phyloP scores from a whole-genome alignment of 331 rosid species.

The Stylosanthes scabra region DNA sequence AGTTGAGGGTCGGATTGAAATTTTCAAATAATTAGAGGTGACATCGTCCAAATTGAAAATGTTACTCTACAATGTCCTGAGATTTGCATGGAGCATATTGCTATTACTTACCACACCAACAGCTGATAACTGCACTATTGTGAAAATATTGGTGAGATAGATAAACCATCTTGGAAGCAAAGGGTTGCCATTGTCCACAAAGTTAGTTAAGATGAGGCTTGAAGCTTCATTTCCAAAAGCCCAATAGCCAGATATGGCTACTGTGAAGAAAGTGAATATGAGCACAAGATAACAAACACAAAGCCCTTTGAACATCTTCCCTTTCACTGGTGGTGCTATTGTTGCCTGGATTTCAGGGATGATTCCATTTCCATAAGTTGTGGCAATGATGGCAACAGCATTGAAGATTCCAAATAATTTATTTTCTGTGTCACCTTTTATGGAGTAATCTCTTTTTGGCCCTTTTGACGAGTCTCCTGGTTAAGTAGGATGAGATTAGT shows the following conservation, averaged over 20 bases:
- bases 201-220: conserved; percentile 65
- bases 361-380: conserved; percentile 77
- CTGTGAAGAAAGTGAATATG: conserved; percentile 62
- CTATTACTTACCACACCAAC: conserved; percentile 71
- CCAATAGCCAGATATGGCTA: conserved; percentile 83
- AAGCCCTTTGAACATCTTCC: conserved; percentile 89
- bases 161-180: conserved; percentile 77
- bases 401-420: conserved; percentile 70
- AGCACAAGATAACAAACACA: conserved; percentile 62
- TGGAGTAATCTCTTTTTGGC: conserved; percentile 66
- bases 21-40: too few species aligned
- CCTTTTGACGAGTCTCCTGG: conserved; percentile 71
- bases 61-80: too few species aligned
- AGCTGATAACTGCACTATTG: conserved; percentile 70
- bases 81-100: too few species aligned
- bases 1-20: too few species aligned
- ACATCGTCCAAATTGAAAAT: too few species aligned
- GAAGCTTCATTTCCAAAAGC: conserved; percentile 76
- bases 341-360: conserved; percentile 95
- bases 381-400: conserved; percentile 80
- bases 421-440: conserved; percentile 51
- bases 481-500: background rate
- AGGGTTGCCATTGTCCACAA: conserved; percentile 59
- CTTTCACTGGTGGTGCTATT: conserved; percentile 78
- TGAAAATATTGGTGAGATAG: conserved; percentile 68